Evolutionary conservation across 345 rosid genomes (phyloP).

Genomic region (Arabidopsis arenosa): DNA sequence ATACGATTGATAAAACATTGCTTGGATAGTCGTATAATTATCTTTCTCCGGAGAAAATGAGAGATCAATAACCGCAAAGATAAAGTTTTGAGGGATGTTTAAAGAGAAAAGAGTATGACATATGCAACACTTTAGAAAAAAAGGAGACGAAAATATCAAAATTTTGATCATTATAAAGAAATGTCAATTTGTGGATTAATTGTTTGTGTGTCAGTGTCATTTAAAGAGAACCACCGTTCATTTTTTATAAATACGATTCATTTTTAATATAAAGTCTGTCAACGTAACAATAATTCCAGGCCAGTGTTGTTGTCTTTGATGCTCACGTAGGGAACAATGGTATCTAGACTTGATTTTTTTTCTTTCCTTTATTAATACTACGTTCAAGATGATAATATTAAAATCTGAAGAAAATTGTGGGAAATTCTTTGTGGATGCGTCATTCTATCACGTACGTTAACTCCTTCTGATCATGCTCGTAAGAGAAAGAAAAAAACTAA

Average conservation of each 20-base stretch:
- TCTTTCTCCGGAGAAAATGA: background rate
- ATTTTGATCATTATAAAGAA: background rate
- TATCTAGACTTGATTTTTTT: slow-evolving; percentile 1
- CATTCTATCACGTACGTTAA: slow-evolving; percentile 14
- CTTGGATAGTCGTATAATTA: background rate
- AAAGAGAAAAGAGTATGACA: background rate
- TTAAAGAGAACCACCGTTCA: background rate
- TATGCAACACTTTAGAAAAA: background rate
- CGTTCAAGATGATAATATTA: slow-evolving; percentile 27
- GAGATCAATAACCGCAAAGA: background rate
- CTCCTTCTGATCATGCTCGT: background rate
- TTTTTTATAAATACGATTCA: background rate
- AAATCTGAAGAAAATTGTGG: background rate
- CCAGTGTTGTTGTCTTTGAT: slow-evolving; percentile 28
- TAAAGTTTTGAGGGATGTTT: background rate
- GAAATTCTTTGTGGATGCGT: slow-evolving; percentile 6
- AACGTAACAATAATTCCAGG: slow-evolving; percentile 23
- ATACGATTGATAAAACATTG: background rate
- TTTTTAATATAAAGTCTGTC: background rate
- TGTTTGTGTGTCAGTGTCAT: background rate
- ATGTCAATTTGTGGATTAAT: background rate
- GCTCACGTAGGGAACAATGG: slow-evolving; percentile 27
- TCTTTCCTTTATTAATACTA: background rate
- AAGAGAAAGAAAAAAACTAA: background rate
- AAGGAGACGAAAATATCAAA: background rate